These are phyloP conservation scores for Sphaceloma murrayae DNA, from an alignment of 2,329 filamentous ascomycete species.

Conservation along the genomic window DNA sequence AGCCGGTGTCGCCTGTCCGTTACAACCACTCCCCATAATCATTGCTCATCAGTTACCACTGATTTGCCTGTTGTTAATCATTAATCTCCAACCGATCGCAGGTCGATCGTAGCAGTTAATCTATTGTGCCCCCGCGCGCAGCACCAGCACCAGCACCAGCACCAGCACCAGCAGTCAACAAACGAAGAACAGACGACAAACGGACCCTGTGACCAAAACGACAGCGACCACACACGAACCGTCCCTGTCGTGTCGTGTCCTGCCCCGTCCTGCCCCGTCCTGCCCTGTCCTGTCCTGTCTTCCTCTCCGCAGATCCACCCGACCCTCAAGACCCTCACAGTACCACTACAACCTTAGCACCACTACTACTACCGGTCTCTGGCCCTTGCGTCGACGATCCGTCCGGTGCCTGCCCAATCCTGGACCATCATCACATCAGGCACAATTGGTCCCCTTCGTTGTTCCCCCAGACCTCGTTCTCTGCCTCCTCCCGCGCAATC, in stretches of 20 bases:
- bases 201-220: conserved; percentile 12
- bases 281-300: too few species aligned
- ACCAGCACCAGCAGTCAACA: too few species aligned
- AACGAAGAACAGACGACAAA: too few species aligned
- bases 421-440: conserved; percentile 5
- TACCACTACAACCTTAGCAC: neutral
- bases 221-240: neutral
- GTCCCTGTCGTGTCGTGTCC: too few species aligned
- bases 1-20: neutral
- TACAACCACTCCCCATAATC: neutral
- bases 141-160: neutral
- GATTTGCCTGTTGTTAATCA: too few species aligned
- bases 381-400: conserved; percentile 11
- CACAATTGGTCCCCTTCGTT: too few species aligned
- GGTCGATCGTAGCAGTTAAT: conserved; percentile 11
- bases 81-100: conserved; percentile 1
- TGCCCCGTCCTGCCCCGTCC: too few species aligned
- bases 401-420: neutral
- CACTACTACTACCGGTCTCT: conserved; percentile 3
- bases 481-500: neutral
- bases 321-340: too few species aligned
- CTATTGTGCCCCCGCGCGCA: conserved; percentile 10
- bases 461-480: too few species aligned
- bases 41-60: too few species aligned
- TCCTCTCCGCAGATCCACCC: too few species aligned